Percentiles rank a stretch among this genome's conserved stretches.
phyloP scores from a whole-genome alignment of 352 stramenopile genomes.

The Globisporangium okanoganense region DNA sequence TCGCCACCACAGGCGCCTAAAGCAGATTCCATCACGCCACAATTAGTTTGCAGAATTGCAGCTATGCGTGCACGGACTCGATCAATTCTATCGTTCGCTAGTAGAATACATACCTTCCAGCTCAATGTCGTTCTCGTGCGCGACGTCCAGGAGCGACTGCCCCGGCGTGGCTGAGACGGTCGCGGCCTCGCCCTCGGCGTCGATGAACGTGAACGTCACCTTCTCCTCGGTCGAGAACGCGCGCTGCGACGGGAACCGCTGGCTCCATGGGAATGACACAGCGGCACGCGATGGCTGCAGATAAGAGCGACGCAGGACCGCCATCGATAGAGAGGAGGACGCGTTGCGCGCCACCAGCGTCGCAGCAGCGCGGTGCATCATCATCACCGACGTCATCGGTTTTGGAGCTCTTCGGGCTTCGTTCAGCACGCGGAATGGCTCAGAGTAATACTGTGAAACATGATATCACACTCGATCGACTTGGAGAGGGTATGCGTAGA shows the following conservation, averaged over 20 bases:
- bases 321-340: background rate
- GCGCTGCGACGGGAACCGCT: slow-evolving; percentile 17
- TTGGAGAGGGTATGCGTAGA: background rate
- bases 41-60: background rate
- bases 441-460: background rate
- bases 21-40: background rate
- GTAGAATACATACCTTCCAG: too few relatives aligned
- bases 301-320: background rate
- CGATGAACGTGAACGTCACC: slow-evolving; percentile 82
- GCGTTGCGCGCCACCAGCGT: background rate
- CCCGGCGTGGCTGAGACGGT: slow-evolving; percentile 70
- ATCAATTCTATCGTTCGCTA: too few relatives aligned
- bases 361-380: slow-evolving; percentile 7
- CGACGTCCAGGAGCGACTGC: slow-evolving; percentile 86
- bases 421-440: background rate
- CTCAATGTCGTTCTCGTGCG: slow-evolving; percentile 92
- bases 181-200: slow-evolving; percentile 67
- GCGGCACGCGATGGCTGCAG: background rate
- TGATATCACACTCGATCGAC: background rate
- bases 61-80: too few relatives aligned
- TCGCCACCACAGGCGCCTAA: slow-evolving; percentile 90
- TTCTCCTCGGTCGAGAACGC: slow-evolving; percentile 33
- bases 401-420: slow-evolving; percentile 1
- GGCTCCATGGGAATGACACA: background rate
- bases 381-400: background rate